Evolutionary conservation across 805 yeast genomes (phyloP), one percentile per base, ranked within the genome.

Genomic region (Wickerhamomyces sydowiorum): DNA sequence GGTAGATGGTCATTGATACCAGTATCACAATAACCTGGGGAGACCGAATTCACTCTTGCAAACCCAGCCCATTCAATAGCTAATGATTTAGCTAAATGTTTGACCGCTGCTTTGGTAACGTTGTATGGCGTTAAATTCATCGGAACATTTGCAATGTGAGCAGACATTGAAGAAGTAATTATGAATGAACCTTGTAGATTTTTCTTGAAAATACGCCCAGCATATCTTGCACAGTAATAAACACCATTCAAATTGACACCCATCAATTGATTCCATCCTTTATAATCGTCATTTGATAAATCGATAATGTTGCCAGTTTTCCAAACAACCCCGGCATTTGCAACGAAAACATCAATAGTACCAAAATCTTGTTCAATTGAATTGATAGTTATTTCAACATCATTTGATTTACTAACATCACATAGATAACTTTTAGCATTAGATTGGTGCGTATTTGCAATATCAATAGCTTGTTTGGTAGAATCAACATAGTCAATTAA

Each of bases 131-230:
- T 84, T 66, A 88, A 96, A 59, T 78, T 70, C 62, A 89, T 93
- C 20, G 96, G 96, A 47, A 80, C 77, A 63, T 88, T 88, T 54
- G 80, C 93, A 54, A 89, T 81, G 65, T 82, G 88, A 14, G 86
- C 96, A 22, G 93, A 83, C 86, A 88, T 88, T 31, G 95, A 86
- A 5, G 95, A 89, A 5, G 96, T 88, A 63, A 85, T 73, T 52
- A 88, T 78, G 52, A 89, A 70, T 1, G 95, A 82, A 25, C 96
- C 96, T 45, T 63, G 65, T 15, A 86, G 84, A 57, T 85, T 86
- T 52, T 71, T 67, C 61, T 78, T 76, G 73, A 89, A 89, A 43
- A 81, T 70, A 49, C 67, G 68, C 39, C 96, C 96, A 31, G 81
- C 75, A 41, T 70, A 66, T 66, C 85, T 81, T 48, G 91, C 81